Conservation (phyloP, 2,329 filamentous ascomycete species). For the Venturia effusa region DNA sequence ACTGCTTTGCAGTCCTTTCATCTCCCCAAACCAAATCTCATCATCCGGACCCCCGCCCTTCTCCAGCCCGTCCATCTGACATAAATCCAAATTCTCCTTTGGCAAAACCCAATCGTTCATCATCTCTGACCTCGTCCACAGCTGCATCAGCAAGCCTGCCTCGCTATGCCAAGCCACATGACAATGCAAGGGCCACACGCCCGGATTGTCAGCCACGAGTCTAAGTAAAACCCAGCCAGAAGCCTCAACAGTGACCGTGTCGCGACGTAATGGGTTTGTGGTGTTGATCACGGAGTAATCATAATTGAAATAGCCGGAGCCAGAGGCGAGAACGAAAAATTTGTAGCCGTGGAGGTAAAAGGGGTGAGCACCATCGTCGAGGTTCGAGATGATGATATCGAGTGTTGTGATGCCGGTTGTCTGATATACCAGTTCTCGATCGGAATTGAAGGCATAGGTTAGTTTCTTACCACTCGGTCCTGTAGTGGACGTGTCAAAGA, state of each 20-base stretch:
- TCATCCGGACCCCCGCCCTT: conserved; percentile 41
- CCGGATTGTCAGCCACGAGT: conserved; percentile 9
- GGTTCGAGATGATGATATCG: conserved; percentile 4
- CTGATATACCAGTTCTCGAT: conserved; percentile 17
- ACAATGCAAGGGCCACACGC: conserved; percentile 9
- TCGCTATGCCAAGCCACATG: conserved; percentile 6
- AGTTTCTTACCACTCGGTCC: neutral
- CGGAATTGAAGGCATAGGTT: conserved; percentile 18
- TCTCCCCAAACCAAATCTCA: conserved; percentile 32
- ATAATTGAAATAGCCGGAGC: conserved; percentile 22
- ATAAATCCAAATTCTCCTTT: conserved; percentile 35
- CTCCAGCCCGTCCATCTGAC: conserved; percentile 35
- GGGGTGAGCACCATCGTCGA: conserved; percentile 7
- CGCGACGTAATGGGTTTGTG: conserved; percentile 6
- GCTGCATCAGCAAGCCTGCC: conserved; percentile 5
- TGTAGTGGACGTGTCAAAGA: neutral
- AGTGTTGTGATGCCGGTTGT: neutral
- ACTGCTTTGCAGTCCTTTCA: neutral
- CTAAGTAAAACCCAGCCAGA: conserved; percentile 3
- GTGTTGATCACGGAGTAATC: conserved; percentile 20
- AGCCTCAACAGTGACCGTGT: conserved; percentile 3
- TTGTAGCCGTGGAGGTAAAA: conserved; percentile 8
- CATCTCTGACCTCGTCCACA: conserved; percentile 35
- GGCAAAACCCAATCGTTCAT: conserved; percentile 35
- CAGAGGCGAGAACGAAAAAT: conserved; percentile 16